These are phyloP conservation scores for Sordariomycetes sp. DNA, from an alignment of 2,329 filamentous ascomycete species.

Conservation along the genomic window DNA sequence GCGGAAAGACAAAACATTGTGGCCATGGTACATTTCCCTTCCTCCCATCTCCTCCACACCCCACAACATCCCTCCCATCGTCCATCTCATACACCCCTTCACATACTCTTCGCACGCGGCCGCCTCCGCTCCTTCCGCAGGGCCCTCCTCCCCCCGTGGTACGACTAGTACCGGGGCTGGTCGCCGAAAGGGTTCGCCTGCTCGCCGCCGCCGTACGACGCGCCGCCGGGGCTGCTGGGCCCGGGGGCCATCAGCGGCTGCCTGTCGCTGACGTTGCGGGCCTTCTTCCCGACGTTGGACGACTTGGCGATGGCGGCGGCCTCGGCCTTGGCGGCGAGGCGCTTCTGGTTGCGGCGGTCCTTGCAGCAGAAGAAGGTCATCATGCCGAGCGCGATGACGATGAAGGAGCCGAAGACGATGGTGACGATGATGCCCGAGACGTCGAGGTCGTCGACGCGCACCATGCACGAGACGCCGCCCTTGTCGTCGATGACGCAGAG, in stretches of 20 bases:
- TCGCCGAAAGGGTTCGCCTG: constrained; percentile 25
- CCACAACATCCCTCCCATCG: neutral
- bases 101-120: constrained; percentile 4
- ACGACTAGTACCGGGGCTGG: constrained; percentile 10
- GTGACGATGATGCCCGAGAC: constrained; percentile 34
- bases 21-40: neutral
- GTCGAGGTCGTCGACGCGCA: constrained; percentile 25
- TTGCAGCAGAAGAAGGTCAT: constrained; percentile 41
- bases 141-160: neutral
- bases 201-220: neutral
- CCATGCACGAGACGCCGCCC: constrained; percentile 32
- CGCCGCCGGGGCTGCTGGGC: neutral
- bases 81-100: neutral
- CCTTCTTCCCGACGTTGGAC: constrained; percentile 27
- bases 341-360: constrained; percentile 33
- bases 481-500: constrained; percentile 31
- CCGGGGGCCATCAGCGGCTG: constrained; percentile 22
- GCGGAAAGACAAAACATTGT: neutral
- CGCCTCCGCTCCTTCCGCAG: neutral
- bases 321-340: constrained; percentile 32
- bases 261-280: constrained; percentile 20
- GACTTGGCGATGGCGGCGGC: constrained; percentile 38
- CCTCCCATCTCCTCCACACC: neutral
- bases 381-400: constrained; percentile 23
- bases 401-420: constrained; percentile 31